Evolutionary conservation across 768 basidiomycete species (phyloP).

Genomic region (Hydnomerulius pinastri): DNA sequence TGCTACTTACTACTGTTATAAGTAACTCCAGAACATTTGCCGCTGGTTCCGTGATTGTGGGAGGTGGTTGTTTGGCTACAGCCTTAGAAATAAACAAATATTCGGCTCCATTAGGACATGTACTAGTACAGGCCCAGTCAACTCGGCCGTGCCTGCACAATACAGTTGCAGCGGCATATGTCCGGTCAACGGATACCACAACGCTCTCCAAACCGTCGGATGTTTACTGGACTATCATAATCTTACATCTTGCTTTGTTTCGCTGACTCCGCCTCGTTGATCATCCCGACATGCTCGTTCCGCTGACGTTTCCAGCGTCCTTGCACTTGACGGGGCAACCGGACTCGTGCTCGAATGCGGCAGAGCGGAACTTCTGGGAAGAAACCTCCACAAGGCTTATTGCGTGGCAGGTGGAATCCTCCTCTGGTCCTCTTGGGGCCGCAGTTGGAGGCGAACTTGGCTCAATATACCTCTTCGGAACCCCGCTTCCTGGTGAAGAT

Average conservation of each 20-base stretch:
- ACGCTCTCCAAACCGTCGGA: too few relatives aligned
- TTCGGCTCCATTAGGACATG: constrained; percentile 12
- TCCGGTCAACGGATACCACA: too few relatives aligned
- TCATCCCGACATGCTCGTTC: constrained; percentile 24
- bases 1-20: too few relatives aligned
- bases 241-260: not conserved
- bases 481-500: constrained; percentile 23
- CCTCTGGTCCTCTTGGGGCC: constrained; percentile 12
- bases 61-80: constrained; percentile 26
- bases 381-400: constrained; percentile 18
- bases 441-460: constrained; percentile 25
- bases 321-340: constrained; percentile 9
- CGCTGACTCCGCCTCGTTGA: not conserved
- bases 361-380: constrained; percentile 27
- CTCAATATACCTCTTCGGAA: constrained; percentile 31
- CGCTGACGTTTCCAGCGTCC: constrained; percentile 24
- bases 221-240: too few relatives aligned
- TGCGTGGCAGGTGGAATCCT: constrained; percentile 15
- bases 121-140: not conserved
- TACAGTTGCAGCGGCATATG: too few relatives aligned
- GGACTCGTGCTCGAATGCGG: constrained; percentile 8
- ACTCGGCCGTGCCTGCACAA: not conserved
- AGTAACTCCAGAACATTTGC: too few relatives aligned
- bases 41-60: too few relatives aligned
- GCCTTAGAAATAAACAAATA: constrained; percentile 33